phyloP scores from a whole-genome alignment of 257 asterid species.

The Nicotiana tomentosiformis region DNA sequence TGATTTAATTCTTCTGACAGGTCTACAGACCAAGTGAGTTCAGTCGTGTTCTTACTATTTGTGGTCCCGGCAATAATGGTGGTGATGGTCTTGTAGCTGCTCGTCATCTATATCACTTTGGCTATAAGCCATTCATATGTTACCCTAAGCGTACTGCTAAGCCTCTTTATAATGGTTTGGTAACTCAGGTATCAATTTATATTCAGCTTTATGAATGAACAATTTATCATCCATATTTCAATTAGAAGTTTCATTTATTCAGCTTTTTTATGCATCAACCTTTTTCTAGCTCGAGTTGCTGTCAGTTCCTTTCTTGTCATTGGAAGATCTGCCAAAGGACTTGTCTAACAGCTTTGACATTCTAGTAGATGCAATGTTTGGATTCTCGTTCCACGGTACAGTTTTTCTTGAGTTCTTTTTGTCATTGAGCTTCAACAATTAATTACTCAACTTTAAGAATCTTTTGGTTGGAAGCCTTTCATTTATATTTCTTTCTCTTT shows the following conservation, averaged over 20 bases:
- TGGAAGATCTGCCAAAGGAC: constrained; percentile 71
- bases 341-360: constrained; percentile 65
- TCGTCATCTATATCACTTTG: constrained; percentile 90
- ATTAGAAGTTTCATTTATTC: neutral
- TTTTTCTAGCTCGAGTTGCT: constrained; percentile 76
- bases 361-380: constrained; percentile 83
- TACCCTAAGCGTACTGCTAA: constrained; percentile 83
- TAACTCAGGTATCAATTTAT: constrained; percentile 62
- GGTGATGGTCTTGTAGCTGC: constrained; percentile 99
- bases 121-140: constrained; percentile 66
- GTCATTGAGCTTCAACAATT: neutral
- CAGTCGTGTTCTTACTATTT: constrained; percentile 68
- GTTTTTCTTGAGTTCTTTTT: neutral
- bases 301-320: constrained; percentile 72
- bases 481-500: constrained; percentile 3
- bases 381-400: constrained; percentile 90
- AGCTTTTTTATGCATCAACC: constrained; percentile 20
- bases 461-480: constrained; percentile 6
- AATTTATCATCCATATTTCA: neutral
- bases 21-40: constrained; percentile 56
- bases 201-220: neutral
- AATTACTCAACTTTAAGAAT: constrained; percentile 4
- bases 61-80: constrained; percentile 97
- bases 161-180: constrained; percentile 69
- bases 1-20: constrained; percentile 29